A percentile compares a stretch with the other conserved stretches of the same genome.
These are phyloP conservation scores for Colletotrichum navitas DNA, from an alignment of 2,329 filamentous ascomycete species.

Conservation along the genomic window DNA sequence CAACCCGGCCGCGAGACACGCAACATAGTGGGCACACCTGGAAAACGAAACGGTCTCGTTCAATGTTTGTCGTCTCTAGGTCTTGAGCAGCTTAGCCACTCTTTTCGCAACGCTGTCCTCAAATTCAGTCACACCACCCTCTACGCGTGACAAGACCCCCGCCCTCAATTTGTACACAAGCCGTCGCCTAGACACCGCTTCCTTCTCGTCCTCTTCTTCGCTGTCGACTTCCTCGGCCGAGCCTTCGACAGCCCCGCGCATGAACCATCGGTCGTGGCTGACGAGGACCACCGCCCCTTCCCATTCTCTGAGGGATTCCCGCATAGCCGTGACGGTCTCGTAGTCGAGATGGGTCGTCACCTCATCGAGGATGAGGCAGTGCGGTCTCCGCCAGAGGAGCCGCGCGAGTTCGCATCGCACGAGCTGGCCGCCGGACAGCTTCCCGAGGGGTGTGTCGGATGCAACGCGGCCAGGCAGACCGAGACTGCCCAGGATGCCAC, in stretches of 20 bases:
- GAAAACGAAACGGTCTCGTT: neutral
- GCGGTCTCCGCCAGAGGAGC: conserved; percentile 76
- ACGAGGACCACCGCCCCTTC: conserved; percentile 82
- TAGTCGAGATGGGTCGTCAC: conserved; percentile 89
- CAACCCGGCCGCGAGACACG: neutral
- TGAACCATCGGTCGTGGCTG: conserved; percentile 86
- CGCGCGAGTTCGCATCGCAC: conserved; percentile 75
- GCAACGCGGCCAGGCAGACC: conserved; percentile 78
- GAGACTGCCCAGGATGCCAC: conserved; percentile 75
- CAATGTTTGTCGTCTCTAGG: conserved; percentile 2
- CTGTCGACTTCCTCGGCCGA: conserved; percentile 55
- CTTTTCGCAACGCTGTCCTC: conserved; percentile 72
- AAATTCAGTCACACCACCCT: conserved; percentile 74
- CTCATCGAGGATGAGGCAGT: conserved; percentile 82
- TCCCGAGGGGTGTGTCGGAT: conserved; percentile 78
- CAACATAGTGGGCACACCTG: neutral
- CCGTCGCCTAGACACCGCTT: conserved; percentile 59
- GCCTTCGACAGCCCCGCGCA: conserved; percentile 79
- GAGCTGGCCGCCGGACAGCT: conserved; percentile 84
- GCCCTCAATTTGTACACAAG: conserved; percentile 71
- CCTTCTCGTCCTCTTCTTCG: conserved; percentile 59
- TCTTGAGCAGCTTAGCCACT: conserved; percentile 59
- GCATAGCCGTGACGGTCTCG: conserved; percentile 80
- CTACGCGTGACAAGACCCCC: conserved; percentile 67
- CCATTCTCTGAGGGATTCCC: conserved; percentile 75